phyloP scores from a whole-genome alignment of 805 yeast genomes.

The Candida michaelii region DNA sequence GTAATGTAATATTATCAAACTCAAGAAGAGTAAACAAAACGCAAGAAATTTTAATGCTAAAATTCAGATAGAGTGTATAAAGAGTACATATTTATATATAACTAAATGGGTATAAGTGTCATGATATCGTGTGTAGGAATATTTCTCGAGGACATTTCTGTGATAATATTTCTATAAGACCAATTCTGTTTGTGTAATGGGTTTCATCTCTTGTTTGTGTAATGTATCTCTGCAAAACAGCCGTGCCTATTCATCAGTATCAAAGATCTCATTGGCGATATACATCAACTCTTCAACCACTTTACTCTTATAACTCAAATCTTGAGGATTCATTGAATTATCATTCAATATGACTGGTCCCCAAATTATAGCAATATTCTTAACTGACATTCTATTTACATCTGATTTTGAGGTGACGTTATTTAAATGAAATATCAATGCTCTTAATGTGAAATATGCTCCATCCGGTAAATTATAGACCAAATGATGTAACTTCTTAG shows the following conservation, averaged over 20 bases:
- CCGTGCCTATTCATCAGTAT: constrained; percentile 32
- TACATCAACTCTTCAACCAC: constrained; percentile 81
- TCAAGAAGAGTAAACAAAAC: too few relatives aligned
- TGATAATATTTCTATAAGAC: too few relatives aligned
- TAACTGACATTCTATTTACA: constrained; percentile 76
- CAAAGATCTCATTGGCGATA: constrained; percentile 77
- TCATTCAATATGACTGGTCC: constrained; percentile 83
- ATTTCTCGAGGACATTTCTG: too few relatives aligned
- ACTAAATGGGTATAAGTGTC: too few relatives aligned
- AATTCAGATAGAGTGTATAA: too few relatives aligned
- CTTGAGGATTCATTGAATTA: constrained; percentile 64
- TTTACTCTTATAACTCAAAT: constrained; percentile 69
- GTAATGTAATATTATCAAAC: too few relatives aligned
- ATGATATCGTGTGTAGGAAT: too few relatives aligned
- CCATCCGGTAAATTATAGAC: constrained; percentile 93
- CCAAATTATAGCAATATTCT: constrained; percentile 88
- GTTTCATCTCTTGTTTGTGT: too few relatives aligned
- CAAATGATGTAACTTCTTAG: constrained; percentile 79
- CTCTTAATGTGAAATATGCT: constrained; percentile 86
- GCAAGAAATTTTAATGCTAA: too few relatives aligned
- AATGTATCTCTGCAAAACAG: too few relatives aligned
- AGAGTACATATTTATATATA: too few relatives aligned
- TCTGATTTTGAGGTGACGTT: constrained; percentile 64
- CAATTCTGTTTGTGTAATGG: too few relatives aligned
- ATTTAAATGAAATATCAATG: constrained; percentile 80